Conservation (phyloP, 768 basidiomycete species). For the Pholiota molesta region DNA sequence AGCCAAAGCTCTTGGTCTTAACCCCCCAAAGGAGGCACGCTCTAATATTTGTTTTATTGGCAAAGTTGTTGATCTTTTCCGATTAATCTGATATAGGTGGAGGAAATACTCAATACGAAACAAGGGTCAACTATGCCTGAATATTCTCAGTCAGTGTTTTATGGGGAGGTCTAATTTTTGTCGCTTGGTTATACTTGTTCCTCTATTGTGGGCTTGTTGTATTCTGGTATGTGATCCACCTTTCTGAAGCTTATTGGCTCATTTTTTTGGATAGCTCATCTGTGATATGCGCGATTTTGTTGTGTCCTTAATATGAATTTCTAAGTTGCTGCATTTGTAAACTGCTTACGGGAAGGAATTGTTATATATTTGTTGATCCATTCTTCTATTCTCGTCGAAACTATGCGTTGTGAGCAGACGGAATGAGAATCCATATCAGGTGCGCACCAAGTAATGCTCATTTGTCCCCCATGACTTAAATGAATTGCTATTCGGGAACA, state of each 20-base stretch:
- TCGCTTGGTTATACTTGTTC: background rate
- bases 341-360: background rate
- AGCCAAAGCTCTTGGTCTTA: constrained; percentile 74
- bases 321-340: background rate
- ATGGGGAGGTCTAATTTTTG: constrained; percentile 40
- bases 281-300: background rate
- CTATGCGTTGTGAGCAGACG: background rate
- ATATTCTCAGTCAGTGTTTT: constrained; percentile 67
- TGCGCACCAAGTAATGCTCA: background rate
- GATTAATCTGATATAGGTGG: constrained; percentile 51
- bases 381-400: background rate
- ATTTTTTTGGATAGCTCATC: background rate
- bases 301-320: background rate
- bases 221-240: background rate
- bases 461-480: no score
- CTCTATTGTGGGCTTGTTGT: background rate
- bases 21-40: constrained; percentile 51
- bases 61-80: background rate
- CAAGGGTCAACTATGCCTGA: constrained; percentile 58
- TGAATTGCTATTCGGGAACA: no score
- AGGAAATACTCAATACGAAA: constrained; percentile 72
- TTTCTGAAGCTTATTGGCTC: background rate
- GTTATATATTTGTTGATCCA: background rate
- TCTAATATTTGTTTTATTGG: background rate
- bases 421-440: background rate